phyloP scores from a whole-genome alignment of 2,329 filamentous ascomycete species.

The Venturia carpophila region DNA sequence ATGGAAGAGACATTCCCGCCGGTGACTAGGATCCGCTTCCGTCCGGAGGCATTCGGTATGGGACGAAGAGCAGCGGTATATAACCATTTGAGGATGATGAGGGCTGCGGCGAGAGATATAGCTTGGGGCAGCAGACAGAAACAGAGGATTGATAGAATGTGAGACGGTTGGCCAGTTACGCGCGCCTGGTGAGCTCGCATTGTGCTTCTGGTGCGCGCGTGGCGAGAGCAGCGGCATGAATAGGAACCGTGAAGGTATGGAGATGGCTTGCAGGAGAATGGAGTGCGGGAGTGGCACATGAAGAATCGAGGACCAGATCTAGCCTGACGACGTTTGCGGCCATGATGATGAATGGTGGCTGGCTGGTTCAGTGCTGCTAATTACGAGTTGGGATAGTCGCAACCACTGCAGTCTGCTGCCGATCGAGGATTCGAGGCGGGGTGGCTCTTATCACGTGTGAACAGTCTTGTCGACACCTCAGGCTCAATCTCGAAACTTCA shows the following conservation, averaged over 20 bases:
- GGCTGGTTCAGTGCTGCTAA: no score
- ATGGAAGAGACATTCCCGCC: neutral
- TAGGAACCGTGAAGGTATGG: no score
- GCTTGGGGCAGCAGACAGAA: constrained; percentile 5
- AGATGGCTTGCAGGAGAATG: no score
- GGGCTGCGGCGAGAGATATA: neutral
- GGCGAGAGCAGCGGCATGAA: no score
- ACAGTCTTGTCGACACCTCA: no score
- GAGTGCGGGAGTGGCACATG: neutral
- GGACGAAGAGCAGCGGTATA: neutral
- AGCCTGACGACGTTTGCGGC: neutral
- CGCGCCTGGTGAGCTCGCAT: neutral
- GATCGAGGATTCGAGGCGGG: no score
- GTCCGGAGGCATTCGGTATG: neutral
- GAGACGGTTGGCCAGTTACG: neutral
- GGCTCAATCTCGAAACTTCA: no score
- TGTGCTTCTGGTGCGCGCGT: neutral
- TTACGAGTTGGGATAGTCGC: no score
- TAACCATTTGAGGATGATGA: neutral
- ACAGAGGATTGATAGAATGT: neutral
- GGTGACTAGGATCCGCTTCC: constrained; percentile 12
- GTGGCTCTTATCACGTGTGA: no score
- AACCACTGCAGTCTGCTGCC: no score
- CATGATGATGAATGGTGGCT: neutral
- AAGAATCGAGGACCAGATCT: no score